Conservation (phyloP, 345 rosid genomes). For the Noccaea bulbosa region DNA sequence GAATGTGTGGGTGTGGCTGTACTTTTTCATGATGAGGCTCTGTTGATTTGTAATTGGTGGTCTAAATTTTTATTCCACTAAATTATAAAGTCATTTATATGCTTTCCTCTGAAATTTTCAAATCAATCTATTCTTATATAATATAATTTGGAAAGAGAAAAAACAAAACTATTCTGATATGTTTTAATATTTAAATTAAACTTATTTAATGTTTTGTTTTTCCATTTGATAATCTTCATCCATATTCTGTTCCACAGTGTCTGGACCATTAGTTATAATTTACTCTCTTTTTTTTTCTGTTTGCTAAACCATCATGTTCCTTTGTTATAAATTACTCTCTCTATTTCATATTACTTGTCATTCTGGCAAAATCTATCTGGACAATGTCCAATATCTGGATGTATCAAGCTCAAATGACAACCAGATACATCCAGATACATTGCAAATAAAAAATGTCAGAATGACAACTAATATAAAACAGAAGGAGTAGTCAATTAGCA, state of each 20-base stretch:
- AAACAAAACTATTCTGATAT: too few species aligned
- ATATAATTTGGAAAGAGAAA: neutral
- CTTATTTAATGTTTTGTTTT: slow-evolving; percentile 1
- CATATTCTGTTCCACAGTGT: slow-evolving; percentile 26
- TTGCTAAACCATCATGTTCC: too few species aligned
- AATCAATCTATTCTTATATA: neutral
- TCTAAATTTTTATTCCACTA: slow-evolving; percentile 11
- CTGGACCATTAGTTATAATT: slow-evolving; percentile 16
- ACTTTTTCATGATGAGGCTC: slow-evolving; percentile 33
- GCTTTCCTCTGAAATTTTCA: neutral
- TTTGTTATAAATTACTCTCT: too few species aligned
- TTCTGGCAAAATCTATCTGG: too few species aligned
- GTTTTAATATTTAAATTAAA: neutral
- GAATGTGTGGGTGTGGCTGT: slow-evolving; percentile 16
- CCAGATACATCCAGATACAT: too few species aligned
- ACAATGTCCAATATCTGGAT: too few species aligned
- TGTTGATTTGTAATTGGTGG: slow-evolving; percentile 38
- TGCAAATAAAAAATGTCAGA: too few species aligned
- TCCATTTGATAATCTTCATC: slow-evolving; percentile 4
- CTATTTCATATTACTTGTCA: too few species aligned
- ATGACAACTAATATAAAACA: too few species aligned
- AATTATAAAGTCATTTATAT: slow-evolving; percentile 5
- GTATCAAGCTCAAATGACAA: too few species aligned
- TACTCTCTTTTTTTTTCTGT: too few species aligned
- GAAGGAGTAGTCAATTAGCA: too few species aligned